Base-by-base conservation (phyloP, 768 basidiomycete species). In the Candolleomyces aberdarensis region DNA sequence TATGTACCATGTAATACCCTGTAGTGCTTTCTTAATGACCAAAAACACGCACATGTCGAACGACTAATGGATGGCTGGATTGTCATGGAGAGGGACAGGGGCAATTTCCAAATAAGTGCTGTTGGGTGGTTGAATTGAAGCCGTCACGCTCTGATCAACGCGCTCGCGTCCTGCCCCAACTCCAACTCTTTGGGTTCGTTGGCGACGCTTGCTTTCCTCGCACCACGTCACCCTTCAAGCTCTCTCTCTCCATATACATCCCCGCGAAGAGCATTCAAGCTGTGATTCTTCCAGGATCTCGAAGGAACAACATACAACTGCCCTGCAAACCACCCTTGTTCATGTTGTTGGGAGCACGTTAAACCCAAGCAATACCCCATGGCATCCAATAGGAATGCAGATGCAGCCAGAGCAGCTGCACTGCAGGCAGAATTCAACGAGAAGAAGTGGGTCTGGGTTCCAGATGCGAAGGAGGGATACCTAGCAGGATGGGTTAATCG, bases 371-470 rank as follows among this genome's bases (percentile, higher is more conserved):
- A n/a, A 59, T 20, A 20, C 32, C 54, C 20, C 55, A 20, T 87
- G 86, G 85, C 80, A 80, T 64, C 75, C 74, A 58, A 76, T 46
- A 82, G 80, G 61, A 81, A 76, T 63, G 81, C 80, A 50, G 94
- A 94, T 72, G 89, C 88, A 44, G 91, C 94, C 8, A 80, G 88
- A 57, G 88, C 87, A 17, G 93, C 94, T 20, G 94, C 93, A 19
- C 84, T 89, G n/a, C 92, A 95, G 71, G 93, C 94, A 10, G 94
- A 96, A 74, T 96, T 95, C 75, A 96, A 94, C 72, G 94, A 94
- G 82, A 97, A 96, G 88, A 92, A 89, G 78, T 96, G 96, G 92
- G 94, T 98, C 6, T 98, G 96, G 96, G 90, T 96, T 26, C 94
- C 94, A 2, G 96, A 98, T 73, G 85, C 89, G 61, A 86, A 84